Evolutionary conservation across 495 filamentous ascomycete genomes (phyloP), one percentile per base, ranked within the genome.

Genomic region (Lichina pygmaea): DNA sequence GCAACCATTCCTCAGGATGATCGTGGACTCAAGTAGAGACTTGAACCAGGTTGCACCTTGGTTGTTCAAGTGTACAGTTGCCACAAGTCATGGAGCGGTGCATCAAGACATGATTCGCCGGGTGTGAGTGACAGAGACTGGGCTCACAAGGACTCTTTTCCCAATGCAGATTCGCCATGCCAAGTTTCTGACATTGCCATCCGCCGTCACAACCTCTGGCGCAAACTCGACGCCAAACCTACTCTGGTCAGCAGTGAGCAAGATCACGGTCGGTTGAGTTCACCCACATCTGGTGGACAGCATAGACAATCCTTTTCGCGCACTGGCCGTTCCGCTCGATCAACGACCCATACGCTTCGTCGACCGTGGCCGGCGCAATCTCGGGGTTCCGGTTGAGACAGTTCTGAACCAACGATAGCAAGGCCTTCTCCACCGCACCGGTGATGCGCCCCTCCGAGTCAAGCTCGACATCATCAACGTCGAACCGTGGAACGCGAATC

Each of bases 161-260:
- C 86, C 91, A 57, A 86, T 89, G 57, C 79, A 91, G 48, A 97
- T 81, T 52, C 89, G 71, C 91, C 89, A 95, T 30, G 86, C 81
- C 40, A 97, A 64, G 54, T 92, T 92, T 54, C 66, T 72, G 31
- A 95, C 83, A 52, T 76, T 89, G 6, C 91, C 86, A 66, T 97
- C 89, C 1, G 85, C 82, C 46, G 77, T 74, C 39, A 97, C 89
- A 10, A 97, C 91, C 43, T 81, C 81, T 3, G 85, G 78, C 7
- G 91, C 82, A 50, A 97, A 78, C 58, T 97, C 91, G 48, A 97
- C 77, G 45, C 89, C 91, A 55, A 97, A 97, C 69, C 72, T 70
- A 37, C 7, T 44, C 13, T 41, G 41, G 41, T 17, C 5, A 36
- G 32, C 12, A 30, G 41, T 43, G 15, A 44, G n/a, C 24, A 36